A percentile compares a stretch with the other conserved stretches of the same genome.
These are phyloP conservation scores for Echites panduratus DNA, from an alignment of 257 asterid species.

Conservation along the genomic window DNA sequence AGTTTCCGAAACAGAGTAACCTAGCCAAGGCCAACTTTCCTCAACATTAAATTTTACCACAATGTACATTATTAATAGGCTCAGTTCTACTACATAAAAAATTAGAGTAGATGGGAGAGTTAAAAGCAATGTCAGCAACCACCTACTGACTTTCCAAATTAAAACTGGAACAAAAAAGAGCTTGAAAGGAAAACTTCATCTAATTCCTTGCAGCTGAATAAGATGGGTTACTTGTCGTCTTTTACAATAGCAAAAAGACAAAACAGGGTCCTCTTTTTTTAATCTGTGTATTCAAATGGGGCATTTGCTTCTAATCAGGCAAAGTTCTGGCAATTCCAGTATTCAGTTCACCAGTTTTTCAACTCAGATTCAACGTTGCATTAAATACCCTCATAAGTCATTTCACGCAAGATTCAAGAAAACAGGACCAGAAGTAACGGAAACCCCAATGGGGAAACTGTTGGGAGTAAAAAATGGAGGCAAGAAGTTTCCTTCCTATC, in stretches of 20 bases:
- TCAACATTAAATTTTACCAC: not conserved
- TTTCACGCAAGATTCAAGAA: not conserved
- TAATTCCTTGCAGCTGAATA: not conserved
- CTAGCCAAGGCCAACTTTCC: not conserved
- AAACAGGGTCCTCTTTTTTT: not conserved
- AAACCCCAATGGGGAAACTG: not conserved
- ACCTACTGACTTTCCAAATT: constrained; percentile 1
- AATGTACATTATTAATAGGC: not conserved
- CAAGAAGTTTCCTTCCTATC: not conserved
- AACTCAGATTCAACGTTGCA: not conserved
- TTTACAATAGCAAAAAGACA: not conserved
- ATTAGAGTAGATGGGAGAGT: not conserved
- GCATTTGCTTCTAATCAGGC: not conserved
- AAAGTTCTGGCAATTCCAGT: not conserved
- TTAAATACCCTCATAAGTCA: not conserved
- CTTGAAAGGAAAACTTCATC: not conserved
- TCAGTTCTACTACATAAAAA: not conserved
- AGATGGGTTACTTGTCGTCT: not conserved
- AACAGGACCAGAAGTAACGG: not conserved
- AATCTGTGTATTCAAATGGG: not conserved
- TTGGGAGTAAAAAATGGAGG: not conserved
- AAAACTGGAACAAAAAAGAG: not conserved
- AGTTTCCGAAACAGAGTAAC: not conserved
- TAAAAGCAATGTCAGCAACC: not conserved
- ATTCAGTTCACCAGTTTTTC: not conserved